Conservation (phyloP, 2,329 filamentous ascomycete genomes). For the Hypomyces perniciosus region DNA sequence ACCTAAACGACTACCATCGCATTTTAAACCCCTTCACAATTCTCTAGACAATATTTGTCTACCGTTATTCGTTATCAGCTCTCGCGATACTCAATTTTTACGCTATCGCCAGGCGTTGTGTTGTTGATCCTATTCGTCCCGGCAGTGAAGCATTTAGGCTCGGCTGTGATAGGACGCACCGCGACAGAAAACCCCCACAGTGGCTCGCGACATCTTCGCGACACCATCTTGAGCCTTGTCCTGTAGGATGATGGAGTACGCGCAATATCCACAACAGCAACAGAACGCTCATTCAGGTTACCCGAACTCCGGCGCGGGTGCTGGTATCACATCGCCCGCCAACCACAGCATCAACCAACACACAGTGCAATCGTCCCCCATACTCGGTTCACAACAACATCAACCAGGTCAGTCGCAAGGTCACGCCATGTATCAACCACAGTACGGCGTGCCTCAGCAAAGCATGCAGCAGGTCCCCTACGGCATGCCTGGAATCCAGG, state of each 20-base stretch:
- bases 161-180: conserved; percentile 15
- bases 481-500: conserved; percentile 75
- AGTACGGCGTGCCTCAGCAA: conserved; percentile 66
- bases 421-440: conserved; percentile 75
- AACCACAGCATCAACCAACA: conserved; percentile 63
- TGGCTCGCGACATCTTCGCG: conserved; percentile 17
- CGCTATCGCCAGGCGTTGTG: conserved; percentile 7
- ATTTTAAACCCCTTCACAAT: conserved; percentile 27
- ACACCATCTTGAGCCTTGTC: conserved; percentile 19
- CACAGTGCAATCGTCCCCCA: conserved; percentile 69
- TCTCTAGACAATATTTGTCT: conserved; percentile 20
- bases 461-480: conserved; percentile 64
- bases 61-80: conserved; percentile 20
- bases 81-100: conserved; percentile 8
- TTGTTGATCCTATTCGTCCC: conserved; percentile 16
- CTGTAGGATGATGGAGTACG: conserved; percentile 64
- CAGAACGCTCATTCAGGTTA: conserved; percentile 62
- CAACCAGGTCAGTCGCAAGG: conserved; percentile 49
- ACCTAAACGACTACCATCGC: conserved; percentile 31
- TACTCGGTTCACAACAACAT: conserved; percentile 71
- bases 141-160: conserved; percentile 7
- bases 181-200: conserved; percentile 17
- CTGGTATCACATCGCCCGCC: conserved; percentile 66
- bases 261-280: conserved; percentile 64
- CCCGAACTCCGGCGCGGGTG: conserved; percentile 49